Percentiles rank a stretch among this genome's conserved stretches.
phyloP scores from a whole-genome alignment of 2,329 filamentous ascomycete species.

The Elsinoe ampelina region DNA sequence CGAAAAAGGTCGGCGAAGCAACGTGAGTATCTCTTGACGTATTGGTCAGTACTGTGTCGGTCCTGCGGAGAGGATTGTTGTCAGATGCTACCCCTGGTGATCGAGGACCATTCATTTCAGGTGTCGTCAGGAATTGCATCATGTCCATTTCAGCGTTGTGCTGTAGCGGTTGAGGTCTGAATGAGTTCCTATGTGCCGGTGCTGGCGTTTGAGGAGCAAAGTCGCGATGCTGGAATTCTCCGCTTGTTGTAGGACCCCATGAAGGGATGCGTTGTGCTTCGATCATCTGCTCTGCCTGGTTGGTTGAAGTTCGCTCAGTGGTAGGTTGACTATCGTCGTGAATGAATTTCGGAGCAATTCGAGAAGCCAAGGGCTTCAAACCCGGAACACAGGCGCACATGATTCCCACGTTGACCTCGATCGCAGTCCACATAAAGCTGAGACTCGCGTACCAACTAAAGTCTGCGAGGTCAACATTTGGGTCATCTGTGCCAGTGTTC shows the following conservation, averaged over 20 bases:
- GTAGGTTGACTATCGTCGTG: conserved; percentile 30
- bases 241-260: conserved; percentile 12
- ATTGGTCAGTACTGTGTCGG: conserved; percentile 32
- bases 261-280: conserved; percentile 26
- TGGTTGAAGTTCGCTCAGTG: neutral
- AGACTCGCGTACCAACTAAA: conserved; percentile 66
- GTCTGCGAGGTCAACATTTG: conserved; percentile 37
- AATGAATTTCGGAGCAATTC: conserved; percentile 48
- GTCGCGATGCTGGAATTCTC: conserved; percentile 21
- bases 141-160: conserved; percentile 30
- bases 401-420: conserved; percentile 86
- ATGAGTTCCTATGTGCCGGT: neutral
- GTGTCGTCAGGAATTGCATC: conserved; percentile 46
- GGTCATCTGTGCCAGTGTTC: conserved; percentile 24
- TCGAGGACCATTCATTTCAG: conserved; percentile 29
- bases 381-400: conserved; percentile 89
- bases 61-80: conserved; percentile 14
- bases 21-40: conserved; percentile 29
- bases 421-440: conserved; percentile 86
- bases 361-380: conserved; percentile 72
- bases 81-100: conserved; percentile 22
- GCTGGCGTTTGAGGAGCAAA: conserved; percentile 14
- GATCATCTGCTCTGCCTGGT: conserved; percentile 26
- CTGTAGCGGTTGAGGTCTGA: conserved; percentile 3
- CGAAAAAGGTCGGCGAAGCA: conserved; percentile 52